phyloP scores from a whole-genome alignment of 192 early-diverging fungal species.

The Coemansia sp. region DNA sequence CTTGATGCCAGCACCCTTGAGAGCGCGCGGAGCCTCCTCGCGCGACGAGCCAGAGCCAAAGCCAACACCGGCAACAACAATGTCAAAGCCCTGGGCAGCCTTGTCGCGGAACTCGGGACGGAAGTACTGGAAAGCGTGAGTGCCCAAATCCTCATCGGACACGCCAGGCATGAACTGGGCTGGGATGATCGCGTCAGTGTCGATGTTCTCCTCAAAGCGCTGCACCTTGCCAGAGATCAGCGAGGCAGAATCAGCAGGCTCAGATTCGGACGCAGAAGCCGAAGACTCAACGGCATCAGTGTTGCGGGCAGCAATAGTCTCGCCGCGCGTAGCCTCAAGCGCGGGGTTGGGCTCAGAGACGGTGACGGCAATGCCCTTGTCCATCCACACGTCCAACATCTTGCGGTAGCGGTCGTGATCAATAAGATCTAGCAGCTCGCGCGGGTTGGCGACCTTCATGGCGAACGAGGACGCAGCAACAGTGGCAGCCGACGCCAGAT shows the following conservation, averaged over 20 bases:
- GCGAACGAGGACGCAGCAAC: conserved; percentile 76
- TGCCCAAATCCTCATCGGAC: conserved; percentile 68
- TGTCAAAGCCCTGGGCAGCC: conserved; percentile 62
- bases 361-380: conserved; percentile 58
- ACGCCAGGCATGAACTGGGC: conserved; percentile 75
- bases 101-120: conserved; percentile 72
- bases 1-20: conserved; percentile 68
- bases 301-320: conserved; percentile 46
- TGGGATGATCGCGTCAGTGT: conserved; percentile 79
- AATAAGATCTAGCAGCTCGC: conserved; percentile 64
- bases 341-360: conserved; percentile 67
- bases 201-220: conserved; percentile 72
- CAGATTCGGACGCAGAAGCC: background rate
- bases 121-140: conserved; percentile 69
- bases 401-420: conserved; percentile 64
- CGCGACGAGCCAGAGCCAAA: conserved; percentile 77
- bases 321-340: conserved; percentile 48
- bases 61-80: conserved; percentile 70
- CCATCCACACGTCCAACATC: conserved; percentile 68
- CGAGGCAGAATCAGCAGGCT: conserved; percentile 37
- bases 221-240: conserved; percentile 68
- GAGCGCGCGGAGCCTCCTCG: conserved; percentile 76
- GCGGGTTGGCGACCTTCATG: conserved; percentile 71
- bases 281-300: conserved; percentile 21
- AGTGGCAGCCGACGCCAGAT: conserved; percentile 74